Base-by-base conservation (phyloP, 306 rosid genomes). In the Biancaea sappan region DNA sequence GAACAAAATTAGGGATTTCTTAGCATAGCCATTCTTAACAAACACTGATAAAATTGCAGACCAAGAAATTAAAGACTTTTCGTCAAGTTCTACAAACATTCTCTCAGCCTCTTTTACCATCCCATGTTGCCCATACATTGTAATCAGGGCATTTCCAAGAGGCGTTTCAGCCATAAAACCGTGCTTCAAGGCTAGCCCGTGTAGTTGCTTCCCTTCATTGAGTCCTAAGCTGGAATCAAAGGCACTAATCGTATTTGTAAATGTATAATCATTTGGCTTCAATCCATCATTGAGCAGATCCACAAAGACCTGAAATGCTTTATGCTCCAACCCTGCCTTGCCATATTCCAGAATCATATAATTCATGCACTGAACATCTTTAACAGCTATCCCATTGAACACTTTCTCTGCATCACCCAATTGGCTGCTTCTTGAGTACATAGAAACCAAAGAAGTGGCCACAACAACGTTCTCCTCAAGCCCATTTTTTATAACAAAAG, bases 341-440 rank as follows among this genome's bases (percentile, higher is more conserved):
- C 83, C 86, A 74, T 84, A 84, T 74, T 84, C 85, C 66, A 84
- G 75, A 48, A 84, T 80, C 87, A 84, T 82, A 84, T 66, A 82
- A 82, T 84, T 87, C 35, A 84, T 67, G 80, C 83, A 84, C 82
- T 67, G 85, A 18, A 70, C 74, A 84, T 87, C 91, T 62, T 77
- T 73, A 68, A 21, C 59, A 46, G 61, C 60, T 25, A 74, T 43
- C 40, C 58, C 66, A 43, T 12, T 24, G 40, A 87, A 87, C 79
- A 87, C 79, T 63, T 77, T 87, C 38, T 84, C 85, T 1, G 87
- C 88, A 8, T 9, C 37, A 21, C 69, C 74, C 82, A 87, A 77
- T 48, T 24, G 59, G 32, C 78, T 82, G 34, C 88, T 63, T 79
- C 35, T 82, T 48, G 77, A 82, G 77, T 84, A 84, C 88, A 84